phyloP scores from a whole-genome alignment of 805 yeast genomes.

The Kodamaea nitidulidarum region DNA sequence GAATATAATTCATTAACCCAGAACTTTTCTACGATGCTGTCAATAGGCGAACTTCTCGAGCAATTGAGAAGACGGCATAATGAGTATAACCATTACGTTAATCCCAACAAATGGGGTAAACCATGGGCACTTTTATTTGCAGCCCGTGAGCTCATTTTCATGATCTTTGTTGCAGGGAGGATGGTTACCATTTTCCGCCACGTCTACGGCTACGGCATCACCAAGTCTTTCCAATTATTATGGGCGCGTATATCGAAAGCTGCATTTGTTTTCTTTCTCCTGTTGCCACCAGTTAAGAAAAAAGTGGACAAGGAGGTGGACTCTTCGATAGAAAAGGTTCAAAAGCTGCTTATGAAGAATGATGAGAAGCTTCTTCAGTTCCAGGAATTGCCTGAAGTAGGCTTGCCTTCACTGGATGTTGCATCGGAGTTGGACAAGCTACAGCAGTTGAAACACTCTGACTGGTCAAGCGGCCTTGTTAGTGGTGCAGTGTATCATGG shows the following conservation, averaged over 20 bases:
- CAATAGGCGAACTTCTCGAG: neutral
- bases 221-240: slow-evolving; percentile 4
- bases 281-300: slow-evolving; percentile 49
- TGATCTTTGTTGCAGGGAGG: slow-evolving; percentile 13
- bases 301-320: slow-evolving; percentile 61
- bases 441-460: slow-evolving; percentile 54
- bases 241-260: slow-evolving; percentile 5
- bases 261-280: slow-evolving; percentile 14
- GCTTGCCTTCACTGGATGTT: slow-evolving; percentile 49
- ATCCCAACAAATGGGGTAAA: slow-evolving; percentile 3
- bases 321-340: slow-evolving; percentile 46
- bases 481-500: slow-evolving; percentile 98
- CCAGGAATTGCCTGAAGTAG: slow-evolving; percentile 53
- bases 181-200: slow-evolving; percentile 9
- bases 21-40: slow-evolving; percentile 1
- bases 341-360: slow-evolving; percentile 54
- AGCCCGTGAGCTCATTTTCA: slow-evolving; percentile 21
- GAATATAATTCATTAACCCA: slow-evolving; percentile 13
- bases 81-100: slow-evolving; percentile 4
- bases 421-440: slow-evolving; percentile 48
- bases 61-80: neutral
- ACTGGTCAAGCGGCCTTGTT: slow-evolving; percentile 81
- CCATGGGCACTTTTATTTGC: slow-evolving; percentile 13
- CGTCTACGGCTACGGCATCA: slow-evolving; percentile 19
- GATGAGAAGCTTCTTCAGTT: slow-evolving; percentile 45